Percentiles rank a stretch among this genome's conserved stretches.
Conservation (phyloP, 805 yeast species). For the Yamadazyma nakazawae region DNA sequence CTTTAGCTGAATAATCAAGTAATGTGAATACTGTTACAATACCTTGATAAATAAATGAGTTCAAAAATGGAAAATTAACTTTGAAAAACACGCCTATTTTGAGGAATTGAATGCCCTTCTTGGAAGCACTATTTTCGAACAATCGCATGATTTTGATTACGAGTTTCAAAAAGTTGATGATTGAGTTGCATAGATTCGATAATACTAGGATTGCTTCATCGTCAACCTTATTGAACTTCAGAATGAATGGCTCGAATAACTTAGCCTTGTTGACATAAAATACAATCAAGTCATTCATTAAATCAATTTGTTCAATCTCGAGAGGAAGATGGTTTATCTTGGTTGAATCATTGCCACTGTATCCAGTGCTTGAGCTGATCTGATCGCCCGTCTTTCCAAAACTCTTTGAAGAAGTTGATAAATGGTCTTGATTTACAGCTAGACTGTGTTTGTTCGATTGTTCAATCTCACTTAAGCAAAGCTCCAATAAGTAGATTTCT, state of each 20-base stretch:
- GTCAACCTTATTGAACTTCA: constrained; percentile 23
- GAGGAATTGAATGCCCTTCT: constrained; percentile 8
- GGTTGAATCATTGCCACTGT: constrained; percentile 10
- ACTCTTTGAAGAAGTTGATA: neutral
- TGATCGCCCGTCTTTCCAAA: neutral
- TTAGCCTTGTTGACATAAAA: constrained; percentile 51
- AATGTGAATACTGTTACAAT: constrained; percentile 49
- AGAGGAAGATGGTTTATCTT: constrained; percentile 20
- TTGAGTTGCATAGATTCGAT: constrained; percentile 37
- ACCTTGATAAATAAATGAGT: constrained; percentile 50
- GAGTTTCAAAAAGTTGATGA: constrained; percentile 35
- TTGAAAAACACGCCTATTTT: constrained; percentile 35
- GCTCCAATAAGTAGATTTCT: constrained; percentile 36
- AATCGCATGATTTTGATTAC: constrained; percentile 29
- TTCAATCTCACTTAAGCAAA: constrained; percentile 10
- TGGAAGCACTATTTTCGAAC: constrained; percentile 17
- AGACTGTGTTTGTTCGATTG: neutral
- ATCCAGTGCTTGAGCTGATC: neutral
- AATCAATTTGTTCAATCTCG: constrained; percentile 27
- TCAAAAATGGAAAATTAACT: constrained; percentile 41
- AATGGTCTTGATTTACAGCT: neutral
- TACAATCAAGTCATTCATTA: constrained; percentile 44
- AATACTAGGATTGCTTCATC: constrained; percentile 25
- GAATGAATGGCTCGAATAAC: constrained; percentile 49
- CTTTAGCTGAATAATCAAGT: constrained; percentile 40